Conservation (phyloP, 768 basidiomycete species). For the Kwoniella botswanensis region DNA sequence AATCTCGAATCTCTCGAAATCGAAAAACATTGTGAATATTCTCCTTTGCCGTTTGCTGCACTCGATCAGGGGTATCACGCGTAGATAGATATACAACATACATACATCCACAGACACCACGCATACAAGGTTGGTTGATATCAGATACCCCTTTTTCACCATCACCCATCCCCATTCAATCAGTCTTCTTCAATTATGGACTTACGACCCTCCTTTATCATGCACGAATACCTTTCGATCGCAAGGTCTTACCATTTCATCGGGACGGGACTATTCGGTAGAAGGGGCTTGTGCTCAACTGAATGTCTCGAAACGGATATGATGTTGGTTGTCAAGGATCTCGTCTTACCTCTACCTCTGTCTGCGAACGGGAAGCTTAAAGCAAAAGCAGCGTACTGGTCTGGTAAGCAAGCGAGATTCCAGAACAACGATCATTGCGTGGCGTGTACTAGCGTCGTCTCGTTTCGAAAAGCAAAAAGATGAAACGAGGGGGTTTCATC, state of each 20-base stretch:
- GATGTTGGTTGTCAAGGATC: conserved; percentile 4
- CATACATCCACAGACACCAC: not conserved
- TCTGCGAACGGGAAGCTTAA: conserved; percentile 1
- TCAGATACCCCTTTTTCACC: conserved; percentile 19
- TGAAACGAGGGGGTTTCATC: conserved; percentile 4
- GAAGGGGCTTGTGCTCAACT: conserved; percentile 8
- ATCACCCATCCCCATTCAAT: not conserved
- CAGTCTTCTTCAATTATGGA: not conserved
- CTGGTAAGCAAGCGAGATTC: not conserved
- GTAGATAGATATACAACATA: not conserved
- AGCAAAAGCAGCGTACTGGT: not conserved
- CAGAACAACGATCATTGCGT: not conserved
- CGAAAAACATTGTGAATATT: not conserved
- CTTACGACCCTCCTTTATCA: conserved; percentile 1
- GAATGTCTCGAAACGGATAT: not conserved
- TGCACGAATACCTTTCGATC: conserved; percentile 3
- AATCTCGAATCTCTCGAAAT: conserved; percentile 5
- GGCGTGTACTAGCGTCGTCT: conserved; percentile 8
- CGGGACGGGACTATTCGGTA: not conserved
- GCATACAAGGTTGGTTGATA: conserved; percentile 5
- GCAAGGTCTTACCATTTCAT: not conserved
- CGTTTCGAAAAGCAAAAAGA: not conserved
- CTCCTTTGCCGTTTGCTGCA: not conserved
- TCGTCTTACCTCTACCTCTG: not conserved
- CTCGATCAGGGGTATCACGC: conserved; percentile 8